Evolutionary conservation across 2,329 filamentous ascomycete species (phyloP).

Genomic region (Colletotrichum somersetense): DNA sequence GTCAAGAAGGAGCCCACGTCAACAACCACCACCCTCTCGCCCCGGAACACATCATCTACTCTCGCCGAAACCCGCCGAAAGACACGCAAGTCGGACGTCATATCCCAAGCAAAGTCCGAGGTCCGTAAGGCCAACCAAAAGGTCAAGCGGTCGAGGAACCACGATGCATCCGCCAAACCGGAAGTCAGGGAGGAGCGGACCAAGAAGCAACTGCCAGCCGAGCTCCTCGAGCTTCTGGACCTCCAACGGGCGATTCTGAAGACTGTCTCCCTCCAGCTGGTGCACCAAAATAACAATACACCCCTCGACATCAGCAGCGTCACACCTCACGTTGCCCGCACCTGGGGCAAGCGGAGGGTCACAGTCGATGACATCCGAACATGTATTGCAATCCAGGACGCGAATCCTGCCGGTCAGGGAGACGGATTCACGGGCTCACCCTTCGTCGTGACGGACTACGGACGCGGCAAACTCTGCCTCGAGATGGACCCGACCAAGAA

Average conservation of each 20-base stretch:
- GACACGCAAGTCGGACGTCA: conserved; percentile 47
- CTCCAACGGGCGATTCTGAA: conserved; percentile 77
- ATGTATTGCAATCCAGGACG: conserved; percentile 73
- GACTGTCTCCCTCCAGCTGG: conserved; percentile 75
- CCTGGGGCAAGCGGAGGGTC: conserved; percentile 80
- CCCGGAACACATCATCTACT: conserved; percentile 20
- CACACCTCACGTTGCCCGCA: conserved; percentile 71
- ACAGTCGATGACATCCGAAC: conserved; percentile 74
- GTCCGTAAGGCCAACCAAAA: conserved; percentile 45
- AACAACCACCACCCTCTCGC: background rate
- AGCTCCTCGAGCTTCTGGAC: conserved; percentile 70
- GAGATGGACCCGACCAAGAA: conserved; percentile 61
- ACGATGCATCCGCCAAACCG: conserved; percentile 25
- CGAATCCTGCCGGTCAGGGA: conserved; percentile 50
- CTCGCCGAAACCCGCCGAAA: conserved; percentile 39
- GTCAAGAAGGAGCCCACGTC: conserved; percentile 36
- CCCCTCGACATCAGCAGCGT: conserved; percentile 75
- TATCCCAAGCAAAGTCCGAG: conserved; percentile 47
- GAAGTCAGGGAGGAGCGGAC: conserved; percentile 47
- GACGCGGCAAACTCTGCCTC: conserved; percentile 68
- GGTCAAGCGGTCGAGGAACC: conserved; percentile 41
- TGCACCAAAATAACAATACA: conserved; percentile 73
- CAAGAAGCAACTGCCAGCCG: conserved; percentile 58
- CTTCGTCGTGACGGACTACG: conserved; percentile 64
- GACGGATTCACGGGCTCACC: conserved; percentile 48